Base-by-base conservation (phyloP, 768 basidiomycete species). In the Russula sp. region DNA sequence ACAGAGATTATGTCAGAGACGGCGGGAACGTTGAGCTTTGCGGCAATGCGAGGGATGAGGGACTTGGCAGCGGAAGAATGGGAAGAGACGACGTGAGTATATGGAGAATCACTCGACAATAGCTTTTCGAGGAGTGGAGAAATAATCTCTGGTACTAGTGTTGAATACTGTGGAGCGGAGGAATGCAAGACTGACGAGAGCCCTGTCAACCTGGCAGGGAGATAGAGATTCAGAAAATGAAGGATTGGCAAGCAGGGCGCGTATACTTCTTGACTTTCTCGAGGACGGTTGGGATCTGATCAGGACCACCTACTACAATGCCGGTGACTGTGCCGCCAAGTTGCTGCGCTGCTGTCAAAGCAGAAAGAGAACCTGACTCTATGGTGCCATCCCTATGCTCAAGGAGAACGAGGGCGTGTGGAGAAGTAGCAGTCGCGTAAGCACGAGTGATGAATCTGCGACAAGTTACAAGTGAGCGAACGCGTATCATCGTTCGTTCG, bases 31-130 rank as follows among this genome's bases (percentile, higher is more conserved):
- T 96, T 86, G n/a, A 98, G 83, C 65, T 78, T 80, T 13, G 92
- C 96, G 1, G 96, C 92, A 10, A 97, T 85, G 64, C 96, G 90
- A 45, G 97, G 97, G 61, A 98, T 81, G 66, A 98, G 78, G 39
- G 94, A 92, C 77, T 97, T 98, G 61, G 93, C 92, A 53, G 87
- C 83, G 4, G 96, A 92, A 0, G 95, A 92, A 68, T 97, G 95
- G 11, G 94, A 84, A 32, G 91, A 92, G 56, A 96, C 88, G 68
- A 98, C 82, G 72, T 99, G 96, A 6, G 96, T 95, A 77, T 84
- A 98, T 54, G 80, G 75, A 5, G 81, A 79, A 65, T 79, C 79
- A 51, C 78, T 75, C 22, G 85, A 81, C 5, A 96, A 79, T 34
- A 95, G 70, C 64, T 83, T 83, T 71, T 92, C 85, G 22, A 98